Evolutionary conservation across 768 basidiomycete species (phyloP).

Genomic region (Candolleomyces aberdarensis): DNA sequence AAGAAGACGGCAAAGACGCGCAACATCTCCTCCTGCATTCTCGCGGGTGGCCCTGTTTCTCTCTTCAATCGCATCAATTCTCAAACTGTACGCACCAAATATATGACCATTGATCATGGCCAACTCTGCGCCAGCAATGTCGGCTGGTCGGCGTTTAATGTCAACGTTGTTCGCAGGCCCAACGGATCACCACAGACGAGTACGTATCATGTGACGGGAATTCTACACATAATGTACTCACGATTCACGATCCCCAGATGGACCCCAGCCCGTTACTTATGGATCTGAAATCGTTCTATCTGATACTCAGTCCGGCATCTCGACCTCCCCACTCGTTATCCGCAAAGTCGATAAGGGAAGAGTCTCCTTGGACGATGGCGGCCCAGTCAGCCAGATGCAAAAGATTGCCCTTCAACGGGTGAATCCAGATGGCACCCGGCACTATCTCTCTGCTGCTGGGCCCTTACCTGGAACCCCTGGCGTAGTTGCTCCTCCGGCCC

Average conservation of each 20-base stretch:
- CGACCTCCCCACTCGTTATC: slow-evolving; percentile 81
- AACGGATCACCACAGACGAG: slow-evolving; percentile 61
- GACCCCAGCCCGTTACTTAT: slow-evolving; percentile 86
- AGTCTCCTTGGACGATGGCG: slow-evolving; percentile 83
- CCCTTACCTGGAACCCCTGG: slow-evolving; percentile 78
- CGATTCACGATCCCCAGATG: slow-evolving; percentile 42
- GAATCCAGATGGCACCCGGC: slow-evolving; percentile 77
- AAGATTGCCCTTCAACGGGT: slow-evolving; percentile 89
- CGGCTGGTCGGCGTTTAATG: slow-evolving; percentile 92
- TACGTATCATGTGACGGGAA: slow-evolving; percentile 60
- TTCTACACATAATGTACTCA: slow-evolving; percentile 28
- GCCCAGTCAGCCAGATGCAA: slow-evolving; percentile 95
- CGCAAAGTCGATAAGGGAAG: slow-evolving; percentile 91
- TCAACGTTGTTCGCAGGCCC: slow-evolving; percentile 80
- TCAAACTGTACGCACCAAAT: slow-evolving; percentile 95
- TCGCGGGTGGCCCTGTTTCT: slow-evolving; percentile 85
- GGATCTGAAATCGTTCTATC: slow-evolving; percentile 86
- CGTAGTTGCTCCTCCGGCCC: slow-evolving; percentile 63
- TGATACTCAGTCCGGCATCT: slow-evolving; percentile 81
- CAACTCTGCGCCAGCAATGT: slow-evolving; percentile 86
- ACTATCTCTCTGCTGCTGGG: slow-evolving; percentile 87
- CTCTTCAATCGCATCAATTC: slow-evolving; percentile 96
- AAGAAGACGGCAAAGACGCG: slow-evolving; percentile 97
- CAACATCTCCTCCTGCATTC: slow-evolving; percentile 86
- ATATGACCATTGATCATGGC: slow-evolving; percentile 88